phyloP scores from a whole-genome alignment of 148 eudicot genomes.

The Nepenthes gracilis region DNA sequence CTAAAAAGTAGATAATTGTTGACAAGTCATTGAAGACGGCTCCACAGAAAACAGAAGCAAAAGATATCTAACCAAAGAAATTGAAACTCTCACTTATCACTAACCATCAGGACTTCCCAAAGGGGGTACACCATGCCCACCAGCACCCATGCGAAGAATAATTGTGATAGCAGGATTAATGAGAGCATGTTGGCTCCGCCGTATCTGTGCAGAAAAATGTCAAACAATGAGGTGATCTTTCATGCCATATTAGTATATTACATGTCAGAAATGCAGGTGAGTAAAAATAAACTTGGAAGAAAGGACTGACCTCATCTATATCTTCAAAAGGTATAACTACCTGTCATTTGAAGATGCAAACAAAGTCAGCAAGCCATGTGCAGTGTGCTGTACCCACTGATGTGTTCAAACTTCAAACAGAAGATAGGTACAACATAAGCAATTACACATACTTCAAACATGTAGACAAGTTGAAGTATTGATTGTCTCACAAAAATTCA shows the following conservation, averaged over 20 bases:
- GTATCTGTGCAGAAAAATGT: slow-evolving; percentile 38
- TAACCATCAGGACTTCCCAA: slow-evolving; percentile 92
- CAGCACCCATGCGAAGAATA: slow-evolving; percentile 88
- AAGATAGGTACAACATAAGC: no score
- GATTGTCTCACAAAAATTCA: no score
- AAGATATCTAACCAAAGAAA: background rate
- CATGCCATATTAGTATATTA: slow-evolving; percentile 1
- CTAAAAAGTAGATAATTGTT: background rate
- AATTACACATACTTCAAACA: no score
- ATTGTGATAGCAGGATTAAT: slow-evolving; percentile 92
- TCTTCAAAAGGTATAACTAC: slow-evolving; percentile 83
- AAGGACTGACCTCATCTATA: slow-evolving; percentile 66
- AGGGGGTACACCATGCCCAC: slow-evolving; percentile 98
- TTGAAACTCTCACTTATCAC: slow-evolving; percentile 9
- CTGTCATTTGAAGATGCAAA: slow-evolving; percentile 28
- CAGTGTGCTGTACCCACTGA: background rate
- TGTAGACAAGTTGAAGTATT: no score
- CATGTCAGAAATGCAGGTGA: slow-evolving; percentile 2
- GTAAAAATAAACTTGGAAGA: slow-evolving; percentile 5
- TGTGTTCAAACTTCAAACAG: background rate
- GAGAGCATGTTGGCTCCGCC: slow-evolving; percentile 87
- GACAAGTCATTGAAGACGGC: background rate
- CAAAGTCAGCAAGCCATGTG: slow-evolving; percentile 6
- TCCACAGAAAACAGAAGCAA: background rate
- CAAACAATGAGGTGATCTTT: background rate